These are phyloP conservation scores for Pythium oligandrum DNA, from an alignment of 352 stramenopile genomes.

Conservation along the genomic window DNA sequence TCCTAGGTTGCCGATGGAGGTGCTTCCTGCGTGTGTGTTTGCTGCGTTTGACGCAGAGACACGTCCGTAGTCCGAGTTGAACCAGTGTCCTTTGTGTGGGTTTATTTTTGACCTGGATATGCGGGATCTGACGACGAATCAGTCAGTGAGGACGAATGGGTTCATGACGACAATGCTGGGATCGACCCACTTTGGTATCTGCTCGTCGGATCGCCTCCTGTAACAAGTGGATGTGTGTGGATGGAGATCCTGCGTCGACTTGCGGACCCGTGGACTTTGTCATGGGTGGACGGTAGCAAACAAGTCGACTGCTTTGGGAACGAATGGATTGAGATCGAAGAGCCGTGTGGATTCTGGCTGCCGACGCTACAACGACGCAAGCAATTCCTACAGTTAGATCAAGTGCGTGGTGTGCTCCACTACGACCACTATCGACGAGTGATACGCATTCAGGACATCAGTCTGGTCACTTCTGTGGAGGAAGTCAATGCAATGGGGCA, in stretches of 20 bases:
- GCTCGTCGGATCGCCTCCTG: too few relatives aligned
- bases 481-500: slow-evolving; percentile 24
- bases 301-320: slow-evolving; percentile 16
- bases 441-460: slow-evolving; percentile 54
- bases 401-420: slow-evolving; percentile 50
- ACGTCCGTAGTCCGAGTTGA: too few relatives aligned
- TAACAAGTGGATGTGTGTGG: too few relatives aligned
- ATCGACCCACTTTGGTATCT: too few relatives aligned
- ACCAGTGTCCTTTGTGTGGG: too few relatives aligned
- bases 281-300: slow-evolving; percentile 4
- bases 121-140: too few relatives aligned
- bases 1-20: too few relatives aligned
- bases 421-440: slow-evolving; percentile 47
- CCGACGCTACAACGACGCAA: slow-evolving; percentile 32
- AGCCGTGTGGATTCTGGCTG: slow-evolving; percentile 44
- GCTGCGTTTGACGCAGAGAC: too few relatives aligned
- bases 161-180: too few relatives aligned
- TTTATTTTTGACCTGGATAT: too few relatives aligned
- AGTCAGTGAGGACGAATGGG: too few relatives aligned
- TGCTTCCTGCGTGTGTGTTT: too few relatives aligned
- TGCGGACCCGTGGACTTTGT: neutral
- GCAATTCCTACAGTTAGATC: slow-evolving; percentile 52
- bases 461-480: slow-evolving; percentile 52
- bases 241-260: slow-evolving; percentile 5
- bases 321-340: slow-evolving; percentile 63